A percentile compares a stretch with the other conserved stretches of the same genome.
Evolutionary conservation across 2,329 filamentous ascomycete genomes (phyloP).

Genomic region (Xylaria sp.): DNA sequence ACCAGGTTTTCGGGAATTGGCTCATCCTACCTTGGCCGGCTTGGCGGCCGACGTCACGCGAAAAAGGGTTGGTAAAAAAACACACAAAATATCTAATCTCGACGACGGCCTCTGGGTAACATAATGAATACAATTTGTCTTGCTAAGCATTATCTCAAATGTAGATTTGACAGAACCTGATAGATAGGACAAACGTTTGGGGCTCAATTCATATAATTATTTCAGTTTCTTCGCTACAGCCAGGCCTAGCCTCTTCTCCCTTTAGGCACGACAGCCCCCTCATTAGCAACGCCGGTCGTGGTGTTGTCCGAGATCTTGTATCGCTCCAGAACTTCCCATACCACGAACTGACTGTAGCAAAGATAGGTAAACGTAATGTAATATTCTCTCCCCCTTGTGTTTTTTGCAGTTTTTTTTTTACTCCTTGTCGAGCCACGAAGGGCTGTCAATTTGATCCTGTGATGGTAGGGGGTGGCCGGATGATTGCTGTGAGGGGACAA

Average conservation of each 20-base stretch:
- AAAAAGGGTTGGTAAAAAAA: not conserved
- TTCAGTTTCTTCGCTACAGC: slow-evolving; percentile 16
- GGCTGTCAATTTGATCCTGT: slow-evolving; percentile 7
- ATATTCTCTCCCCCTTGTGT: slow-evolving; percentile 13
- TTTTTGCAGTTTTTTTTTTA: not conserved
- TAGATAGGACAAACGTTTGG: slow-evolving; percentile 17
- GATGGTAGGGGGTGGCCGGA: not conserved
- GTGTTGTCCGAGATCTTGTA: not conserved
- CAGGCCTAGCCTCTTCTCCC: not conserved
- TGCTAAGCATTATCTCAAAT: not conserved
- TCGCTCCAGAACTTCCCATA: slow-evolving; percentile 16
- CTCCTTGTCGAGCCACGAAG: slow-evolving; percentile 2
- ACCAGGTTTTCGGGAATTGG: slow-evolving; percentile 29
- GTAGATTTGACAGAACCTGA: not conserved
- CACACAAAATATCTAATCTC: not conserved
- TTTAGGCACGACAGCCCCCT: not conserved
- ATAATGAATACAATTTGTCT: not conserved
- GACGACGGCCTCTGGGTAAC: not conserved
- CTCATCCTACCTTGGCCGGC: not conserved
- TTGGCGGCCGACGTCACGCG: not conserved
- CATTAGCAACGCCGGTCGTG: not conserved
- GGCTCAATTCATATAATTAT: slow-evolving; percentile 30
- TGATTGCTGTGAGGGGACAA: slow-evolving; percentile 21
- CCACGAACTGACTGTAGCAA: slow-evolving; percentile 22
- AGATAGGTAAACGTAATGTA: slow-evolving; percentile 33